A percentile compares a stretch with the other conserved stretches of the same genome.
Conservation (phyloP, 257 asterid species). For the Petrea volubilis region DNA sequence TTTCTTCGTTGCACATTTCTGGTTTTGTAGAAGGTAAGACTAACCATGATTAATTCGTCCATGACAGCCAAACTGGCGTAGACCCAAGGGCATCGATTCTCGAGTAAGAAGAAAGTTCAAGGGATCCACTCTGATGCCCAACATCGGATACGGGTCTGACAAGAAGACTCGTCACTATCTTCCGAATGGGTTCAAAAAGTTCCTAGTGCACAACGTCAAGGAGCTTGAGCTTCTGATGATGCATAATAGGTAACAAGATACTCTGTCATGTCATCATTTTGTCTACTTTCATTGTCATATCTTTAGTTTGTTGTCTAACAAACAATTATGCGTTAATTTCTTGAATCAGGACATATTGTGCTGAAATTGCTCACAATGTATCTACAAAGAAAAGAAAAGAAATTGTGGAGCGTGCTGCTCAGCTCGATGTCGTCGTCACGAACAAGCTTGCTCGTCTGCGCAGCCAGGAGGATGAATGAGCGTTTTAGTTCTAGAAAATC, state of each 20-base stretch:
- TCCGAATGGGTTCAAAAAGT: slow-evolving; percentile 48
- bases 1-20: too few species aligned
- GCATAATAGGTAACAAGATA: slow-evolving; percentile 39
- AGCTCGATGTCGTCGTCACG: slow-evolving; percentile 50
- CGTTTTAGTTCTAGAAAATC: background rate
- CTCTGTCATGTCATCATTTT: background rate
- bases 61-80: slow-evolving; percentile 41
- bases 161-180: slow-evolving; percentile 48
- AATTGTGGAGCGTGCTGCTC: slow-evolving; percentile 49
- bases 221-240: slow-evolving; percentile 52
- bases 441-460: slow-evolving; percentile 54
- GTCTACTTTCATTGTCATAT: too few species aligned
- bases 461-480: slow-evolving; percentile 37
- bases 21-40: background rate
- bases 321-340: background rate
- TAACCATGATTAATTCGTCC: background rate
- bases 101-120: slow-evolving; percentile 54
- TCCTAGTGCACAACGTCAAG: slow-evolving; percentile 43
- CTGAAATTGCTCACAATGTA: slow-evolving; percentile 51
- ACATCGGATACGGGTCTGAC: slow-evolving; percentile 50
- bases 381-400: slow-evolving; percentile 50
- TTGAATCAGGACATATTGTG: slow-evolving; percentile 42
- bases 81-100: slow-evolving; percentile 60
- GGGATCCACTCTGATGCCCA: slow-evolving; percentile 48
- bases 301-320: background rate